These are phyloP conservation scores for Podochytrium sp. DNA, from an alignment of 192 early-diverging fungal genomes.

Conservation along the genomic window DNA sequence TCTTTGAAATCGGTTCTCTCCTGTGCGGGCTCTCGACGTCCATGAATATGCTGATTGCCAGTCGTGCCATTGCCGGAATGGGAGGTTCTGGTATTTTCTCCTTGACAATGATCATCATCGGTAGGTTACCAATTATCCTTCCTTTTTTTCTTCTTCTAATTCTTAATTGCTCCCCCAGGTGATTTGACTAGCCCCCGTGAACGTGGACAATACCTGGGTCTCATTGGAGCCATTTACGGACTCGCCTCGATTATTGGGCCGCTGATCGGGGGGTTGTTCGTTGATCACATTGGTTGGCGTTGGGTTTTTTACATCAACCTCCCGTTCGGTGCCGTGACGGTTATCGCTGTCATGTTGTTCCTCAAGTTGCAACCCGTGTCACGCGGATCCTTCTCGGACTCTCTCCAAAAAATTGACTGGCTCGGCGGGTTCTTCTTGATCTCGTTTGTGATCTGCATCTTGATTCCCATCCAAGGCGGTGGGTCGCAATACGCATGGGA, in stretches of 20 bases:
- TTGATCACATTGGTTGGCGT: constrained; percentile 54
- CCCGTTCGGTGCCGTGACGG: constrained; percentile 71
- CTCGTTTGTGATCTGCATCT: constrained; percentile 9
- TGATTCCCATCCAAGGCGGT: constrained; percentile 61
- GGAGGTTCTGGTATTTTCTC: constrained; percentile 81
- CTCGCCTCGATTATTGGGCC: constrained; percentile 77
- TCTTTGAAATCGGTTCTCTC: constrained; percentile 79
- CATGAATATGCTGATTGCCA: constrained; percentile 65
- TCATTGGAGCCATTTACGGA: constrained; percentile 76
- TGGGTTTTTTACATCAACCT: constrained; percentile 69
- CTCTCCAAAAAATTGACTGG: constrained; percentile 20
- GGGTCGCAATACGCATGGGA: constrained; percentile 66
- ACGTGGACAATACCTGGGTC: constrained; percentile 72
- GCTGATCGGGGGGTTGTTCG: constrained; percentile 79
- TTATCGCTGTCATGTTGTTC: constrained; percentile 56
- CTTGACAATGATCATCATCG: constrained; percentile 80
- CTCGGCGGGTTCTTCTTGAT: constrained; percentile 23
- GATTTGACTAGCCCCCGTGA: constrained; percentile 67
- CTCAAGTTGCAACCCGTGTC: constrained; percentile 29
- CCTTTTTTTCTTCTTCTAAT: no score
- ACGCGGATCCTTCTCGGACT: neutral
- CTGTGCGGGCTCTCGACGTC: constrained; percentile 70
- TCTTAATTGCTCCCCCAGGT: no score
- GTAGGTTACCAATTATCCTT: no score
- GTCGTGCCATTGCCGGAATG: constrained; percentile 76